These are phyloP conservation scores for Diatrype stigma DNA, from an alignment of 2,329 filamentous ascomycete species.

Conservation along the genomic window DNA sequence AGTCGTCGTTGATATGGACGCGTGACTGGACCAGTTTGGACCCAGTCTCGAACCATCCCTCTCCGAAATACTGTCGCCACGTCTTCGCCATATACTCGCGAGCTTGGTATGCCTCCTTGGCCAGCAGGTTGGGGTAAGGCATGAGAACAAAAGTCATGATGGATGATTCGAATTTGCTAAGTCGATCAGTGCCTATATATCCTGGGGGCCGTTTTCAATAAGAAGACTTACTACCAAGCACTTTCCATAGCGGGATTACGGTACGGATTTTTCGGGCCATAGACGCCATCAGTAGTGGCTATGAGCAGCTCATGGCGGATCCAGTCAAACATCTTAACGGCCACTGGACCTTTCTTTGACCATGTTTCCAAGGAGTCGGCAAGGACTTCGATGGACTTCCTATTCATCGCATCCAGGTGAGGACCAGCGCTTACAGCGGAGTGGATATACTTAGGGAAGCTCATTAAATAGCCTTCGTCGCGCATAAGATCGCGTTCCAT, in stretches of 20 bases:
- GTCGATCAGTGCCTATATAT: not conserved
- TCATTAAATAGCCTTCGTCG: constrained; percentile 2
- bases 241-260: constrained; percentile 16
- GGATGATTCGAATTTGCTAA: constrained; percentile 5
- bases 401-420: constrained; percentile 4
- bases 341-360: not conserved
- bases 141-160: constrained; percentile 8
- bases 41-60: too few relatives aligned
- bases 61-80: too few relatives aligned
- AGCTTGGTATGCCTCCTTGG: constrained; percentile 1
- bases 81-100: too few relatives aligned
- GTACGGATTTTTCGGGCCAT: constrained; percentile 8
- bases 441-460: constrained; percentile 1
- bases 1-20: too few relatives aligned
- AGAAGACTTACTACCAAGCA: constrained; percentile 28
- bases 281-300: constrained; percentile 7
- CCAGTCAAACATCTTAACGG: constrained; percentile 7
- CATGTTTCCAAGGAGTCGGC: constrained; percentile 1
- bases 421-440: constrained; percentile 3
- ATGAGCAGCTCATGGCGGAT: constrained; percentile 4
- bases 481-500: not conserved
- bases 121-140: constrained; percentile 6
- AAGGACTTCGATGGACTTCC: not conserved
- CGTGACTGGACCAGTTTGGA: too few relatives aligned
- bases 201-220: not conserved